A percentile compares a stretch with the other conserved stretches of the same genome.
Evolutionary conservation across 2,329 filamentous ascomycete genomes (phyloP).

Genomic region (Incumbomyces lentus): DNA sequence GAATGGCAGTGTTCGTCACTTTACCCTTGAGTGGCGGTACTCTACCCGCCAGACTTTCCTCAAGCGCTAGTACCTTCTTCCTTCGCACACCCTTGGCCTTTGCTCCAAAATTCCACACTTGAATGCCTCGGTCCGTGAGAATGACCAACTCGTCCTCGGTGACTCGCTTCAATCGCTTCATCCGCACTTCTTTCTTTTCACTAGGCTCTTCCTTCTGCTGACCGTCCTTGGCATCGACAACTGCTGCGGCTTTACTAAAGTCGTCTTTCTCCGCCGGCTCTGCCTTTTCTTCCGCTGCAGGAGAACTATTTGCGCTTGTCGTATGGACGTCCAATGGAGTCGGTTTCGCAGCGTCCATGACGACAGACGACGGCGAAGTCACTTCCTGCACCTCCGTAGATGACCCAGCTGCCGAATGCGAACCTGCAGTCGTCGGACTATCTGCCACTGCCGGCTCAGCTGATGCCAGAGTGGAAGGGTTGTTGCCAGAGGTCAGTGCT

Average conservation of each 20-base stretch:
- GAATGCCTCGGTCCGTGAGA: conserved; percentile 33
- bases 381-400: too few species aligned
- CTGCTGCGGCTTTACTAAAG: too few species aligned
- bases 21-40: conserved; percentile 2
- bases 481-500: not conserved
- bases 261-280: too few species aligned
- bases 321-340: too few species aligned
- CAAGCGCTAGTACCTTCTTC: conserved; percentile 2
- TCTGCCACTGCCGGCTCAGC: not conserved
- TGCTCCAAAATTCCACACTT: conserved; percentile 29
- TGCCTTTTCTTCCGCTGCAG: too few species aligned
- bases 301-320: too few species aligned
- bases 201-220: too few species aligned
- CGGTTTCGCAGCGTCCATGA: too few species aligned
- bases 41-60: conserved; percentile 1
- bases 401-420: too few species aligned
- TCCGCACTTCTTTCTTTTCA: not conserved
- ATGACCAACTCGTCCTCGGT: conserved; percentile 30
- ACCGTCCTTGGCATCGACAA: not conserved
- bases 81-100: conserved; percentile 21
- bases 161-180: conserved; percentile 6
- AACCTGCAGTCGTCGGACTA: not conserved
- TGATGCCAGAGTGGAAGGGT: not conserved
- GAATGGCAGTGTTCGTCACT: not conserved
- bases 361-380: too few species aligned